Evolutionary conservation across 345 rosid genomes (phyloP).

Genomic region (Ailanthus altissimus): DNA sequence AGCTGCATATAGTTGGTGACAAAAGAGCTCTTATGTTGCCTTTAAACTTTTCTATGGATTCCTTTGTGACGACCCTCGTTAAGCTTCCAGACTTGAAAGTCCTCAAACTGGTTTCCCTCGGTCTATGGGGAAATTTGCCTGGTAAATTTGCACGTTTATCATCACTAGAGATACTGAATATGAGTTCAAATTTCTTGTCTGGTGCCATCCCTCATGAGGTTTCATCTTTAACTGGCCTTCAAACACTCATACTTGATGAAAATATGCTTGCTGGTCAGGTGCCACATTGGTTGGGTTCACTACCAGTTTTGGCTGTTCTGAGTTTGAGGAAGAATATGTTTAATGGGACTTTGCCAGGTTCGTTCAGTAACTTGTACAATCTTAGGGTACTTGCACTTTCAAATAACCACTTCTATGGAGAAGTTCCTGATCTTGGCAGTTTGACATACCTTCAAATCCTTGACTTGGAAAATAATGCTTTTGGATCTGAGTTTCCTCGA

Average conservation of each 20-base stretch:
- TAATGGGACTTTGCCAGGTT: constrained; percentile 71
- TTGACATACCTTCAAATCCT: constrained; percentile 85
- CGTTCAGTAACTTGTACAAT: constrained; percentile 58
- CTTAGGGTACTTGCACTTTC: constrained; percentile 86
- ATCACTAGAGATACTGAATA: constrained; percentile 76
- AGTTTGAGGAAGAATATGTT: constrained; percentile 75
- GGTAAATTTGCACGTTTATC: constrained; percentile 64
- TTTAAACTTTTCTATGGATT: constrained; percentile 68
- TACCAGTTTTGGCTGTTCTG: constrained; percentile 62
- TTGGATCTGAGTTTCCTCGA: constrained; percentile 74
- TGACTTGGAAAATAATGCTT: constrained; percentile 80
- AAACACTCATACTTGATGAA: constrained; percentile 77
- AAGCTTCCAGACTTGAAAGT: constrained; percentile 79
- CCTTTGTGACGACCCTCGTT: constrained; percentile 72
- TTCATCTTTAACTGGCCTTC: constrained; percentile 58
- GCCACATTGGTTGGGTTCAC: constrained; percentile 64
- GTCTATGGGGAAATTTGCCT: constrained; percentile 89
- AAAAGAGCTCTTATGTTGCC: constrained; percentile 53
- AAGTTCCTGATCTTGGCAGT: constrained; percentile 64
- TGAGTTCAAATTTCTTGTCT: constrained; percentile 73
- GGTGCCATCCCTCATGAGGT: constrained; percentile 70
- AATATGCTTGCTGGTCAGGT: constrained; percentile 70
- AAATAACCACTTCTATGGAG: constrained; percentile 68
- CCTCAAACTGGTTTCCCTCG: constrained; percentile 77
- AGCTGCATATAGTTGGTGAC: constrained; percentile 74